Conservation (phyloP, 805 yeast genomes). For the Komagataella populi region DNA sequence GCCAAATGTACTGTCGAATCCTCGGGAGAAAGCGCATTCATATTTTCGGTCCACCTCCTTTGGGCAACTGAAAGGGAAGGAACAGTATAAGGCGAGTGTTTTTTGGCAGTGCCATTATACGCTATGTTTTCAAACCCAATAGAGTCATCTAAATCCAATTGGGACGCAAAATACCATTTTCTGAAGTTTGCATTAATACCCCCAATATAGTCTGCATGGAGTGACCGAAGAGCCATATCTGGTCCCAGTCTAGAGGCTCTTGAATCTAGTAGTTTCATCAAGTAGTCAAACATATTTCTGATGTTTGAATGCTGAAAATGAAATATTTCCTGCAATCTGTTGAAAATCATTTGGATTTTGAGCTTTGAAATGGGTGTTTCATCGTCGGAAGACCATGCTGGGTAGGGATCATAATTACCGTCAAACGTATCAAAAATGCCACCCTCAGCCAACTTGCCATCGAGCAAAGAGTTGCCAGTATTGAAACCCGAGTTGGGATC, state of each 20-base stretch:
- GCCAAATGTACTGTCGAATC: slow-evolving; percentile 58
- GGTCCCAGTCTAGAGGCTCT: slow-evolving; percentile 73
- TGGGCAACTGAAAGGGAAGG: slow-evolving; percentile 25
- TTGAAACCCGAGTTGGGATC: slow-evolving; percentile 12
- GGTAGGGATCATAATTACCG: slow-evolving; percentile 34
- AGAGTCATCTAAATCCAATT: slow-evolving; percentile 61
- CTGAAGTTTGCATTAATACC: slow-evolving; percentile 79
- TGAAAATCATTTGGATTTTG: slow-evolving; percentile 33
- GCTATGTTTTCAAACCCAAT: background rate
- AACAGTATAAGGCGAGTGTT: background rate
- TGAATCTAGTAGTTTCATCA: slow-evolving; percentile 74
- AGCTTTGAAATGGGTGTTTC: slow-evolving; percentile 33
- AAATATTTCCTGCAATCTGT: slow-evolving; percentile 43
- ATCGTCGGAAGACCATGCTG: slow-evolving; percentile 30
- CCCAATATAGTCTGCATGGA: slow-evolving; percentile 88
- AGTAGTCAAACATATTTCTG: slow-evolving; percentile 68
- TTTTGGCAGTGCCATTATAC: background rate
- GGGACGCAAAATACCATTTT: slow-evolving; percentile 89
- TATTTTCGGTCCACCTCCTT: slow-evolving; percentile 60
- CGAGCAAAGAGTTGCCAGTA: background rate
- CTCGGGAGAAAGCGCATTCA: slow-evolving; percentile 36
- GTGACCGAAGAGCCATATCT: slow-evolving; percentile 49
- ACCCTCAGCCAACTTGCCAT: slow-evolving; percentile 18
- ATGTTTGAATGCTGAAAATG: slow-evolving; percentile 79
- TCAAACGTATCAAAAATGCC: slow-evolving; percentile 29